Percentiles rank a stretch among this genome's conserved stretches.
phyloP scores from a whole-genome alignment of 2,329 filamentous ascomycete genomes.

The Ophiobolus disseminans region DNA sequence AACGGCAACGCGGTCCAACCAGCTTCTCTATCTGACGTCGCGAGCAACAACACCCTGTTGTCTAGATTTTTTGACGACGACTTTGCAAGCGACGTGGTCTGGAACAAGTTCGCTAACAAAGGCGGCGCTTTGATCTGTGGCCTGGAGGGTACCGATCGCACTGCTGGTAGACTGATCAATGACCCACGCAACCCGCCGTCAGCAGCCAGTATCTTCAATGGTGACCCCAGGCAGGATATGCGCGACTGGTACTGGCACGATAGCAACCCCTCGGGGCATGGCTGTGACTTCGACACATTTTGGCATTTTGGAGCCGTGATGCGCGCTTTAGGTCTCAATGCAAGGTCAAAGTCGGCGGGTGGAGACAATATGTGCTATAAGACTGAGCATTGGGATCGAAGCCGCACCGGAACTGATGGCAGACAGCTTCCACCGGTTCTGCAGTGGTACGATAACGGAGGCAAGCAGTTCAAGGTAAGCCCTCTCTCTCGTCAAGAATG shows the following conservation, averaged over 20 bases:
- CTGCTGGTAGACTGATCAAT: constrained; percentile 15
- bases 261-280: constrained; percentile 6
- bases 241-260: constrained; percentile 24
- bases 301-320: constrained; percentile 18
- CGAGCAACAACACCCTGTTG: too few relatives aligned
- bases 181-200: constrained; percentile 24
- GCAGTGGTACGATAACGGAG: constrained; percentile 26
- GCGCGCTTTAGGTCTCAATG: constrained; percentile 14
- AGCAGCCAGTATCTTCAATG: constrained; percentile 20
- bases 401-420: constrained; percentile 8
- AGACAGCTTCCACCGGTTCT: constrained; percentile 12
- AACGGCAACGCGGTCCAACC: too few relatives aligned
- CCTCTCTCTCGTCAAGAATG: too few relatives aligned
- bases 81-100: constrained; percentile 12
- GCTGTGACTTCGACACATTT: constrained; percentile 16
- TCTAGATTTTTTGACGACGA: constrained; percentile 27
- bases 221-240: constrained; percentile 18
- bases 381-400: constrained; percentile 23
- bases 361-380: constrained; percentile 22
- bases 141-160: constrained; percentile 14
- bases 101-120: constrained; percentile 13
- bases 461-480: constrained; percentile 16
- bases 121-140: constrained; percentile 22
- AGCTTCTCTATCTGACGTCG: too few relatives aligned
- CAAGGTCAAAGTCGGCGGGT: constrained; percentile 10